Percentiles rank a stretch among this genome's conserved stretches.
Conservation (phyloP, 169 alveolate genomes). For the Eimeria acervulina region DNA sequence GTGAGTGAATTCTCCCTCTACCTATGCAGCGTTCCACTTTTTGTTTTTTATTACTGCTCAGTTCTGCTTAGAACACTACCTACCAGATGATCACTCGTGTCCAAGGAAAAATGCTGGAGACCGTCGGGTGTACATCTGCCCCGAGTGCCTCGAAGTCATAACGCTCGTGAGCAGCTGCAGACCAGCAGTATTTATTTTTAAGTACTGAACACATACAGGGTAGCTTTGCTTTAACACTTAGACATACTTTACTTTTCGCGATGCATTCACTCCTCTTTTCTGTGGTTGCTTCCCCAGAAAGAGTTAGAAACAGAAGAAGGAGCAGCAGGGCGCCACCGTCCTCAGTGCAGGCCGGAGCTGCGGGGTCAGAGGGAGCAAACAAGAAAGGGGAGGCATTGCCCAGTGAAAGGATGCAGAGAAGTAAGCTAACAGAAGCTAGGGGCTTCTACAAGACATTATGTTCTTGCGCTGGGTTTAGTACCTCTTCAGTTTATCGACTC, state of each 20-base stretch:
- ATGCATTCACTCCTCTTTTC: background rate
- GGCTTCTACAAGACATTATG: background rate
- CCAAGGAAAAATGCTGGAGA: slow-evolving; percentile 50
- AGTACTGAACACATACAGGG: too few species aligned
- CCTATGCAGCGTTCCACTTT: background rate
- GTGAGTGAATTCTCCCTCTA: too few species aligned
- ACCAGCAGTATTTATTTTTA: background rate
- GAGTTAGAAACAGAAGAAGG: slow-evolving; percentile 59
- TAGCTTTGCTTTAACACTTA: background rate
- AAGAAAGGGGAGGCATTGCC: slow-evolving; percentile 76
- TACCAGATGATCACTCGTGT: slow-evolving; percentile 77
- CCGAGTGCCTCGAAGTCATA: slow-evolving; percentile 63
- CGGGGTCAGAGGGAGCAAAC: slow-evolving; percentile 40
- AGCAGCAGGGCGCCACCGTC: slow-evolving; percentile 76
- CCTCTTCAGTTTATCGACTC: too few species aligned
- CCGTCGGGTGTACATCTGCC: slow-evolving; percentile 80
- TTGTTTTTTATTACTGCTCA: background rate
- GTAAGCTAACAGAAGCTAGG: background rate
- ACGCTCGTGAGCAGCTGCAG: slow-evolving; percentile 41
- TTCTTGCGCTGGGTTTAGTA: too few species aligned
- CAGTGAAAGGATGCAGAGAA: slow-evolving; percentile 77
- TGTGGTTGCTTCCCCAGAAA: background rate
- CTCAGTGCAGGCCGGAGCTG: slow-evolving; percentile 70
- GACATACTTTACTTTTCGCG: background rate
- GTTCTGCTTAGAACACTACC: slow-evolving; percentile 78